Percentiles rank a stretch among this genome's conserved stretches.
Conservation (phyloP, 148 eudicot genomes). For the Rheum nobile region DNA sequence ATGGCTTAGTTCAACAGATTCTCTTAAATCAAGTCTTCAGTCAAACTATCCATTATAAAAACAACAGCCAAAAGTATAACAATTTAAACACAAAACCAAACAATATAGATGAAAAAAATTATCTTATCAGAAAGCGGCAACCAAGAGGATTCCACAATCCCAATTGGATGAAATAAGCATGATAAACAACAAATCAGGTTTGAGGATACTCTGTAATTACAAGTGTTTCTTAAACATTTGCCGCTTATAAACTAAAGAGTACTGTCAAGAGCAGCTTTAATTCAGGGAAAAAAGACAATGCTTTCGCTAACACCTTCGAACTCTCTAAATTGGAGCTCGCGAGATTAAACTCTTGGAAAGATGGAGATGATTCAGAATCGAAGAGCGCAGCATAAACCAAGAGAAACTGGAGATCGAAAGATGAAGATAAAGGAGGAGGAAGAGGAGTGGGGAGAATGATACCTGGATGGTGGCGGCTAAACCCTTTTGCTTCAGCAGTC, state of each 20-base stretch:
- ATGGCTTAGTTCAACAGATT: neutral
- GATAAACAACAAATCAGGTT: neutral
- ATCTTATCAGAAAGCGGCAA: neutral
- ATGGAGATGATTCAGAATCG: neutral
- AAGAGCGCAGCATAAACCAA: neutral
- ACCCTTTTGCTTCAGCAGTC: neutral
- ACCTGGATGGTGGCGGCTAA: neutral
- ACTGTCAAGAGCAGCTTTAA: neutral
- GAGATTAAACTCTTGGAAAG: neutral
- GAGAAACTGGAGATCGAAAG: neutral
- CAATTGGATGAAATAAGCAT: neutral
- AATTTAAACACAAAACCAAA: neutral
- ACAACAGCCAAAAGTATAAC: neutral
- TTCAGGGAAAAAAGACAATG: neutral
- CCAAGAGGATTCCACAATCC: neutral
- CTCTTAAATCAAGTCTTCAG: neutral
- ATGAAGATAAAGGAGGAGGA: neutral
- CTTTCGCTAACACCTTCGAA: neutral
- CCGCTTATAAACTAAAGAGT: neutral
- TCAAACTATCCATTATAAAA: neutral
- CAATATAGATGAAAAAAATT: neutral
- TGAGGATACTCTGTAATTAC: no score
- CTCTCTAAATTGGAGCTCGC: neutral
- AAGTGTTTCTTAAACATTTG: neutral
- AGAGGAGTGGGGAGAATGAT: neutral